phyloP scores from a whole-genome alignment of 257 asterid genomes.

The Petrea volubilis region DNA sequence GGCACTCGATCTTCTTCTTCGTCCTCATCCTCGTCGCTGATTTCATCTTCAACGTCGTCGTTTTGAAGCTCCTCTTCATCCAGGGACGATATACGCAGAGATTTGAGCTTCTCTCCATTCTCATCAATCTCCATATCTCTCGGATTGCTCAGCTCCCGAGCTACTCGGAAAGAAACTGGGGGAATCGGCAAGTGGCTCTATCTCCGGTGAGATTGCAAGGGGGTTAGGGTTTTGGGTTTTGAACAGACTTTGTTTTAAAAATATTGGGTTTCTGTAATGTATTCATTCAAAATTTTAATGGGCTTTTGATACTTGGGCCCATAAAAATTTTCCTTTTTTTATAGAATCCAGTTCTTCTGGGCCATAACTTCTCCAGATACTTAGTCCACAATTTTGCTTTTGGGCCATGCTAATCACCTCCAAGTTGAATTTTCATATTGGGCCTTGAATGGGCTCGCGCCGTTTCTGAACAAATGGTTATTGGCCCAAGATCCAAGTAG shows the following conservation, averaged over 20 bases:
- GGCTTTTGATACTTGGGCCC: not conserved
- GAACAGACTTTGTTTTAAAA: not conserved
- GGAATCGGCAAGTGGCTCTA: not conserved
- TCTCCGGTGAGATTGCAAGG: constrained; percentile 7
- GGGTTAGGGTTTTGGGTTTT: constrained; percentile 26
- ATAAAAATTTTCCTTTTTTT: no score
- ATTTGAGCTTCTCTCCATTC: constrained; percentile 38
- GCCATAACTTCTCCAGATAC: no score
- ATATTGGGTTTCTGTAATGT: not conserved
- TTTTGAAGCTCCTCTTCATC: constrained; percentile 56
- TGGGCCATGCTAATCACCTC: no score
- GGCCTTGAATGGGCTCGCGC: no score
- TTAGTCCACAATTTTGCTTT: no score
- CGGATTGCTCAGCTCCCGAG: not conserved
- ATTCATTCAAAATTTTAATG: not conserved
- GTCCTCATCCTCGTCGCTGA: constrained; percentile 54
- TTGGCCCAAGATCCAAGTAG: no score
- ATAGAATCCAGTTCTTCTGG: no score
- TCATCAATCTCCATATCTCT: constrained; percentile 36
- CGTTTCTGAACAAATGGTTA: no score
- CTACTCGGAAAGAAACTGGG: not conserved
- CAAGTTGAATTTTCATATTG: no score
- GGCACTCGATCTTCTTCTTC: constrained; percentile 63
- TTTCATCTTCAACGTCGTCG: constrained; percentile 42
- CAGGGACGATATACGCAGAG: constrained; percentile 50